Percentiles rank a stretch among this genome's conserved stretches.
phyloP scores from a whole-genome alignment of 352 stramenopile species.

The Phytophthora rubi region DNA sequence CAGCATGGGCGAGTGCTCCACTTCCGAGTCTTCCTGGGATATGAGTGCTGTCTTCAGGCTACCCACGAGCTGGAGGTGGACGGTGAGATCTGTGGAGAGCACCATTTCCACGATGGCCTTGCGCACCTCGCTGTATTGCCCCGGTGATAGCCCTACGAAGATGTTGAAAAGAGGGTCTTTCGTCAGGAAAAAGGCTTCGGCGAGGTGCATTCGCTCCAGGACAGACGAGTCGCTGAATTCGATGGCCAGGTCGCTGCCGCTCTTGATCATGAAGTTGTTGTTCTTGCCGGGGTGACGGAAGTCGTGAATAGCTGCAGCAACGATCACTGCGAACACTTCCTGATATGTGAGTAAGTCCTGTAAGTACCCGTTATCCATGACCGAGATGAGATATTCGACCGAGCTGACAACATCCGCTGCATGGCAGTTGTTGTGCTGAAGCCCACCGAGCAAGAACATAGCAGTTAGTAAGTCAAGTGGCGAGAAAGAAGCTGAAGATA shows the following conservation, averaged over 20 bases:
- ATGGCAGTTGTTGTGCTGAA: conserved; percentile 83
- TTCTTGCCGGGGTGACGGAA: conserved; percentile 86
- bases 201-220: conserved; percentile 86
- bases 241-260: conserved; percentile 72
- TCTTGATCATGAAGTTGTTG: conserved; percentile 89
- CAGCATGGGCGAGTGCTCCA: conserved; percentile 82
- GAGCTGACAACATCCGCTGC: conserved; percentile 83
- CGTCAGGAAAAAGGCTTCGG: conserved; percentile 79
- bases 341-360: conserved; percentile 82
- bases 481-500: conserved; percentile 1
- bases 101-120: conserved; percentile 90
- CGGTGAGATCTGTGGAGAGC: conserved; percentile 80
- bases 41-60: conserved; percentile 84
- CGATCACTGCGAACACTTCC: conserved; percentile 80
- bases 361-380: conserved; percentile 83
- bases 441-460: conserved; percentile 27
- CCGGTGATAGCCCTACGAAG: conserved; percentile 65
- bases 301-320: conserved; percentile 86
- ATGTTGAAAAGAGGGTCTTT: conserved; percentile 79
- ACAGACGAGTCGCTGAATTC: conserved; percentile 86
- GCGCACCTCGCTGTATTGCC: conserved; percentile 69
- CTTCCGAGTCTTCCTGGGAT: conserved; percentile 73
- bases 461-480: conserved; percentile 3
- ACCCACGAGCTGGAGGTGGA: conserved; percentile 83
- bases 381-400: conserved; percentile 82